Conservation (phyloP, 1,284 basidiomycete genomes). For the Agroathelia rolfsii region DNA sequence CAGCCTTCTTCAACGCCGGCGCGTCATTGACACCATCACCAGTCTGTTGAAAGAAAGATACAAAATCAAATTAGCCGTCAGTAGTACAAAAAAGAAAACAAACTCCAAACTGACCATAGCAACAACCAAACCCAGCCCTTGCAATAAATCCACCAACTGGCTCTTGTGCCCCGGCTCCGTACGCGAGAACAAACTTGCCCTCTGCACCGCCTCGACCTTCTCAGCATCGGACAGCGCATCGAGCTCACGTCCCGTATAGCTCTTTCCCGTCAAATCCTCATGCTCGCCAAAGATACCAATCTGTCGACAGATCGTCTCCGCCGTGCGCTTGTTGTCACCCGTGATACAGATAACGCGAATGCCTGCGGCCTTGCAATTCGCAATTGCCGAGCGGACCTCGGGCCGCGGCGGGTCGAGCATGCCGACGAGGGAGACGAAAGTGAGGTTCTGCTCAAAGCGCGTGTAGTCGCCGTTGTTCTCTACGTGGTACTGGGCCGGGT, state of each 20-base stretch:
- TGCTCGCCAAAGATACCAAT: slow-evolving; percentile 86
- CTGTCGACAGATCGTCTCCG: slow-evolving; percentile 92
- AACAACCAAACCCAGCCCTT: slow-evolving; percentile 87
- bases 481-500: slow-evolving; percentile 72
- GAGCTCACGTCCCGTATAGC: slow-evolving; percentile 89
- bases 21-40: slow-evolving; percentile 97
- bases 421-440: slow-evolving; percentile 91
- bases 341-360: slow-evolving; percentile 97
- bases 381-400: slow-evolving; percentile 82
- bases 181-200: slow-evolving; percentile 84
- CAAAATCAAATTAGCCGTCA: too few relatives aligned
- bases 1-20: slow-evolving; percentile 92
- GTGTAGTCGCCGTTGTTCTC: slow-evolving; percentile 75
- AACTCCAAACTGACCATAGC: slow-evolving; percentile 83
- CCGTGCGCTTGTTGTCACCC: slow-evolving; percentile 97
- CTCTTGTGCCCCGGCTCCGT: slow-evolving; percentile 96
- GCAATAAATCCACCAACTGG: slow-evolving; percentile 91
- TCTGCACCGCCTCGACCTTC: slow-evolving; percentile 78
- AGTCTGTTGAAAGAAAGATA: slow-evolving; percentile 41
- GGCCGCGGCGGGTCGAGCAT: slow-evolving; percentile 98
- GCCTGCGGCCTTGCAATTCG: slow-evolving; percentile 86
- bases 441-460: slow-evolving; percentile 83
- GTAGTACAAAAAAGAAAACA: neutral
- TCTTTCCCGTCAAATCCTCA: slow-evolving; percentile 84
- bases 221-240: slow-evolving; percentile 74